A percentile compares a stretch with the other conserved stretches of the same genome.
Conservation (phyloP, 78 protist species). For the Planoprotostelium fungivorum region DNA sequence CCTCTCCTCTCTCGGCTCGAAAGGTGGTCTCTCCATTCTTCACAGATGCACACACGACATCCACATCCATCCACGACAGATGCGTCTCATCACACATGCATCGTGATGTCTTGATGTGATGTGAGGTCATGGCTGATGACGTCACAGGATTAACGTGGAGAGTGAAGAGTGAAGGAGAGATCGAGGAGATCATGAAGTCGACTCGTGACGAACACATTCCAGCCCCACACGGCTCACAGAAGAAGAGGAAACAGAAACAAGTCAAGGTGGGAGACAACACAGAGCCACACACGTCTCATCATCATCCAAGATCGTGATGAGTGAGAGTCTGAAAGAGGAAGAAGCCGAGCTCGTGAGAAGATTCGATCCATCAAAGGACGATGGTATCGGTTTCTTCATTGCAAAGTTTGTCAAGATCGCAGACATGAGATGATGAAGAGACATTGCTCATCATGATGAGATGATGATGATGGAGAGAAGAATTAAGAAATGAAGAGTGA, state of each 20-base stretch:
- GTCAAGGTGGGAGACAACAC: neutral
- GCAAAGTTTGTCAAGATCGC: neutral
- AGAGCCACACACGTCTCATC: neutral
- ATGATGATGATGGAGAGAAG: too few species aligned
- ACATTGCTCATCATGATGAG: too few species aligned
- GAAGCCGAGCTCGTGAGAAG: neutral
- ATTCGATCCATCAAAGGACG: neutral
- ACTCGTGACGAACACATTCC: neutral
- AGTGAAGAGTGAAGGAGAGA: neutral
- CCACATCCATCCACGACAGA: too few species aligned
- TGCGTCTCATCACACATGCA: too few species aligned
- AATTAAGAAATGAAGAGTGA: too few species aligned
- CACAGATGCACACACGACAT: neutral
- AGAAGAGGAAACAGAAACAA: neutral
- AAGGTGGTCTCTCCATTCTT: neutral
- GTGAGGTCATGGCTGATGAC: neutral
- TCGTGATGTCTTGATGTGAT: too few species aligned
- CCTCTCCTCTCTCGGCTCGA: neutral
- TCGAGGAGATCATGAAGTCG: neutral
- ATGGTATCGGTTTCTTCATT: neutral
- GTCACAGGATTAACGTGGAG: neutral
- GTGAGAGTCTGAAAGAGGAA: neutral
- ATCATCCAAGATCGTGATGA: neutral
- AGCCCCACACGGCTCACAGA: neutral
- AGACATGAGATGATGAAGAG: too few species aligned